Evolutionary conservation across 2,329 filamentous ascomycete genomes (phyloP), one percentile per base, ranked within the genome.

Genomic region (Aspergillus persii): DNA sequence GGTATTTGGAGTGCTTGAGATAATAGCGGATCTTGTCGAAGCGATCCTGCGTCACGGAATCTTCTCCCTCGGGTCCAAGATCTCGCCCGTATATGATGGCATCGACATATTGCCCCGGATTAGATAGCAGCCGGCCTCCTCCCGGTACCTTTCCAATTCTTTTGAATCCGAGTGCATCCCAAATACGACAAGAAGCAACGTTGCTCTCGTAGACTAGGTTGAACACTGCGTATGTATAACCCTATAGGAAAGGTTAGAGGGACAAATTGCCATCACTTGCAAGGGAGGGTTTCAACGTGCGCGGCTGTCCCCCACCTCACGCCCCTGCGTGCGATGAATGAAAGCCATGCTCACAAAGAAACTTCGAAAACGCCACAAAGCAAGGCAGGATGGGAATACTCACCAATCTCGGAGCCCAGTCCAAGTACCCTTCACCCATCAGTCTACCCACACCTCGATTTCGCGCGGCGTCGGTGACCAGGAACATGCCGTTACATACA

Each of bases 21-120:
- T 98, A 98, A 81, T 91, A 98, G 71, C 93, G 90, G 74, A 98
- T 98, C 83, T 97, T 97, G 82, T 97, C 94, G 81, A 98, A 98
- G 68, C 95, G 91, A 80, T 97, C 93, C 81, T 97, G 93, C 76
- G 89, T 93, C 69, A 94, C 89, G 74, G 91, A 88, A 74, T 95
- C 91, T 73, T 95, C 91, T 68, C 84, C 85, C 69, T 91, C 89
- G 41, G 80, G 77, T 62, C 79, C 82, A 27, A 83, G 71, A 58
- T 87, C 84, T 27, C 85, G 79, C 5, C 92, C 92, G 77, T 89
- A 91, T 62, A 91, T 90, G 74, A 91, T 90, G 70, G 88, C 89
- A 76, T 91, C 89, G 61, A 91, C 84, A 61, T 88, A 81, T 64
- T 87, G 84, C 62, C 84, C 86, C 8, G 88, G 88, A 63, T 88